phyloP scores from a whole-genome alignment of 2,329 filamentous ascomycete genomes.

The Berkeleyomyces basicola region DNA sequence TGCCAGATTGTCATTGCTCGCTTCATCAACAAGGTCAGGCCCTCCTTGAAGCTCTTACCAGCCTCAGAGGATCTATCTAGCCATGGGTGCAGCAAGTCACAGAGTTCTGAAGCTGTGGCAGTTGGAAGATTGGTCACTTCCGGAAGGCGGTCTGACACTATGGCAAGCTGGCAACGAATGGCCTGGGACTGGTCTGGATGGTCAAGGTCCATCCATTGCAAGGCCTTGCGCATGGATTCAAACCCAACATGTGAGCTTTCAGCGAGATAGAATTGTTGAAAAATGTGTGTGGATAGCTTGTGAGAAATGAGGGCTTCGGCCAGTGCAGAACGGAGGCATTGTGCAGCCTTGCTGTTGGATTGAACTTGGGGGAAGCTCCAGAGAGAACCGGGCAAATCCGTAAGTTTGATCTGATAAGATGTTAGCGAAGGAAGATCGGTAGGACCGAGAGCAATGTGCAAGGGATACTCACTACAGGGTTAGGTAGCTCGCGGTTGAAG shows the following conservation, averaged over 20 bases:
- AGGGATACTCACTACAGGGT: background rate
- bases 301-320: conserved; percentile 11
- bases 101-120: background rate
- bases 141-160: conserved; percentile 11
- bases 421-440: conserved; percentile 2
- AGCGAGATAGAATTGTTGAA: conserved; percentile 11
- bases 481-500: conserved; percentile 8
- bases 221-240: conserved; percentile 8
- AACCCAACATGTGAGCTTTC: conserved; percentile 8
- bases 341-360: conserved; percentile 12
- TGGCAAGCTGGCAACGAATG: conserved; percentile 12
- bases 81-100: conserved; percentile 9
- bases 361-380: conserved; percentile 9
- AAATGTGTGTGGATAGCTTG: conserved; percentile 10
- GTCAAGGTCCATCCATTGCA: conserved; percentile 11
- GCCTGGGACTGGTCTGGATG: conserved; percentile 11
- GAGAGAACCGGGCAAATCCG: conserved; percentile 6
- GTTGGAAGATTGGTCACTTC: conserved; percentile 5
- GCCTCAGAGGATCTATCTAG: background rate
- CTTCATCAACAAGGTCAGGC: conserved; percentile 9
- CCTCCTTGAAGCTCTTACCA: conserved; percentile 10
- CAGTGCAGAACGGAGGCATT: conserved; percentile 10
- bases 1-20: conserved; percentile 13
- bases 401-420: conserved; percentile 4
- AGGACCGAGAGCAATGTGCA: background rate